These are phyloP conservation scores for Cenococcum geophilum DNA, from an alignment of 495 filamentous ascomycete genomes.

Conservation along the genomic window DNA sequence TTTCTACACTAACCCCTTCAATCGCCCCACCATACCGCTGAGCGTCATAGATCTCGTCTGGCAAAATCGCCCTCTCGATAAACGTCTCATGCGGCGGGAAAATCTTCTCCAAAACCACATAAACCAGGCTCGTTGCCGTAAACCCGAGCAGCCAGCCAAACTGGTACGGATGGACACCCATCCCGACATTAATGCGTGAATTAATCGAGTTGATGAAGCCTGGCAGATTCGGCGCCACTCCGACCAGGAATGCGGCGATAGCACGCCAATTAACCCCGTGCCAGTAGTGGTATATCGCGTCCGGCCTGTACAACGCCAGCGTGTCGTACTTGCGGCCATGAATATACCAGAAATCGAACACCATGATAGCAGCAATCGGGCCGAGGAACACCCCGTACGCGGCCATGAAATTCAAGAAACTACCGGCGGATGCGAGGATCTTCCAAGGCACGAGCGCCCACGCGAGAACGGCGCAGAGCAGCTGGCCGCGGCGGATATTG, in stretches of 20 bases:
- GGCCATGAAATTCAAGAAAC: conserved; percentile 55
- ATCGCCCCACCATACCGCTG: conserved; percentile 15
- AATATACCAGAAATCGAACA: conserved; percentile 62
- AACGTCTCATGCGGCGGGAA: conserved; percentile 41
- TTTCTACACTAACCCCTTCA: conserved; percentile 24
- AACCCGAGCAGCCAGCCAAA: conserved; percentile 56
- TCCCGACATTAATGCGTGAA: conserved; percentile 41
- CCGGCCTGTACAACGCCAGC: conserved; percentile 50
- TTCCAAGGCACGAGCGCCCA: conserved; percentile 61
- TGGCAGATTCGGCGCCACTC: conserved; percentile 57
- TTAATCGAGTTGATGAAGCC: conserved; percentile 52
- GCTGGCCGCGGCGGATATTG: conserved; percentile 51
- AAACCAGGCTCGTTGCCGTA: conserved; percentile 43
- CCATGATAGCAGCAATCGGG: conserved; percentile 62
- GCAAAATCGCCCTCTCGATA: conserved; percentile 35
- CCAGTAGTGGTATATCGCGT: conserved; percentile 50
- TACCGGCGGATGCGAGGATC: conserved; percentile 52
- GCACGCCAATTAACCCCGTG: conserved; percentile 62
- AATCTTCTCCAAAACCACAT: conserved; percentile 39
- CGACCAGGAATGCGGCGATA: conserved; percentile 54
- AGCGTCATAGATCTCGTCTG: conserved; percentile 34
- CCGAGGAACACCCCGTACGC: conserved; percentile 59
- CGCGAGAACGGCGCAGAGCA: conserved; percentile 49
- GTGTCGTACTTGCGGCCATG: conserved; percentile 56
- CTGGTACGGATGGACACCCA: conserved; percentile 48